Evolutionary conservation across 257 asterid genomes (phyloP).

Genomic region (Scutellaria galericulata): DNA sequence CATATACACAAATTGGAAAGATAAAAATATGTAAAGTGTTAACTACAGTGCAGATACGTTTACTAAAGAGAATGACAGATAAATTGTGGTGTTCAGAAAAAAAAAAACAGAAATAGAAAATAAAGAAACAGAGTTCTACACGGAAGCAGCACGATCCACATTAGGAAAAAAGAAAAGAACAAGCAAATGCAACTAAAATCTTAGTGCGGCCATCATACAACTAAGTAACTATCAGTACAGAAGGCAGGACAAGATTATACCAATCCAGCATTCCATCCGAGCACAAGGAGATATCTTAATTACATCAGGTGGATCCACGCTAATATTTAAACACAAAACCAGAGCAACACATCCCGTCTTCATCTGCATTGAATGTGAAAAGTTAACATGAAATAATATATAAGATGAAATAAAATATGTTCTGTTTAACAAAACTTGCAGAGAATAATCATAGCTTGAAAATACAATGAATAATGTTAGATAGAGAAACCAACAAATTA

Average conservation of each 20-base stretch:
- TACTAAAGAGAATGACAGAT: neutral
- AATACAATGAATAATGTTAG: neutral
- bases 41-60: neutral
- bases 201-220: neutral
- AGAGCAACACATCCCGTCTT: conserved; percentile 99
- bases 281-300: conserved; percentile 99
- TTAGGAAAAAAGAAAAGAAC: neutral
- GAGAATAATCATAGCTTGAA: neutral
- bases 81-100: neutral
- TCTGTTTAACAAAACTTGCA: neutral
- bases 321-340: conserved; percentile 91
- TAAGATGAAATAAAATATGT: conserved; percentile 1
- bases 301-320: conserved; percentile 98
- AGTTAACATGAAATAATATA: conserved; percentile 25
- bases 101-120: neutral
- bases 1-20: neutral
- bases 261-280: conserved; percentile 99
- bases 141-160: neutral
- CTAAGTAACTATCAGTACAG: conserved; percentile 12
- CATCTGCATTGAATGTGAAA: conserved; percentile 72
- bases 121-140: neutral
- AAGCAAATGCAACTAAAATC: conserved; percentile 23
- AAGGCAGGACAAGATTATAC: conserved; percentile 52
- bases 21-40: conserved; percentile 7
- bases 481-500: neutral